Evolutionary conservation across 2,329 filamentous ascomycete species (phyloP).

Genomic region (Fusarium illudens): DNA sequence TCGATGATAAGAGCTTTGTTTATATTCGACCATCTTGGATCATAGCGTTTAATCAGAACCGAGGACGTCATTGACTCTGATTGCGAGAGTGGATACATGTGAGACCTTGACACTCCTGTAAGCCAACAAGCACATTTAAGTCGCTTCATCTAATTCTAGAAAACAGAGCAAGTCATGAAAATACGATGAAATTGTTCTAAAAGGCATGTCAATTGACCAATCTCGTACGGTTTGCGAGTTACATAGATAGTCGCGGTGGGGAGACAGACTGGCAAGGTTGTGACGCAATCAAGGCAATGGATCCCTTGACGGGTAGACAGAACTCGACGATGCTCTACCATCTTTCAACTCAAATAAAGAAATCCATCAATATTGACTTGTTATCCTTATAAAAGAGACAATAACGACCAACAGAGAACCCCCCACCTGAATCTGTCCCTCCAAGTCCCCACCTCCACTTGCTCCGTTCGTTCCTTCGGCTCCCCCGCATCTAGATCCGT

Average conservation of each 20-base stretch:
- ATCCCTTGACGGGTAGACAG: too few species aligned
- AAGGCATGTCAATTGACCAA: neutral
- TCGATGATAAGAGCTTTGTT: neutral
- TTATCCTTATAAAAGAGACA: neutral
- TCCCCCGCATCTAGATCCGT: conserved; percentile 10
- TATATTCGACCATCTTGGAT: neutral
- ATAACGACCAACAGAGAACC: neutral
- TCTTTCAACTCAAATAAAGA: too few species aligned
- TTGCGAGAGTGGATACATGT: neutral
- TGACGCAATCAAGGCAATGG: neutral
- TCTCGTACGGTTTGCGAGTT: neutral
- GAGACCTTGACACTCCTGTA: neutral
- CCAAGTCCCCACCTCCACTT: conserved; percentile 26
- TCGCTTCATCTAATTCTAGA: neutral
- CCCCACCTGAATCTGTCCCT: neutral
- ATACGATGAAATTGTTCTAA: neutral
- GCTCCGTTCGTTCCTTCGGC: conserved; percentile 27
- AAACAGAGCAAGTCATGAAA: accelerated
- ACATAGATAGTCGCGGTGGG: neutral
- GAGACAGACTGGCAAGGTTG: neutral
- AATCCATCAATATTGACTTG: neutral
- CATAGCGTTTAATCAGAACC: neutral
- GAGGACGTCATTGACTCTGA: conserved; percentile 24
- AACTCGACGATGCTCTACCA: too few species aligned
- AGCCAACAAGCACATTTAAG: neutral